These are phyloP conservation scores for Stachybotrys echinatus DNA, from an alignment of 2,329 filamentous ascomycete species.

Conservation along the genomic window DNA sequence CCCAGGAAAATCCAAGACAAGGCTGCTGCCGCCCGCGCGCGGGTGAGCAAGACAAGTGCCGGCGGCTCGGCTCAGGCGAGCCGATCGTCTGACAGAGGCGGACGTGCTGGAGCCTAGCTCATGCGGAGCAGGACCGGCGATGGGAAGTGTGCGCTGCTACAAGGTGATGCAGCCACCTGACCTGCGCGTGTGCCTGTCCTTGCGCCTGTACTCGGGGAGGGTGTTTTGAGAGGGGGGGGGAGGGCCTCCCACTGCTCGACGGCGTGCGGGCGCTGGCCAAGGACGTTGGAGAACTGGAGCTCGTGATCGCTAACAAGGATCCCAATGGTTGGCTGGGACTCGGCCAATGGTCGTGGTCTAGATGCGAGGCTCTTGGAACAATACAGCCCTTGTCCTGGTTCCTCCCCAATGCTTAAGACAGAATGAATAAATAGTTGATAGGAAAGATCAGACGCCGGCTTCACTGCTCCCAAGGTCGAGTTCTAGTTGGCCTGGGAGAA, in stretches of 20 bases:
- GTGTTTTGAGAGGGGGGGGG: background rate
- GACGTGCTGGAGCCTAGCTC: slow-evolving; percentile 1
- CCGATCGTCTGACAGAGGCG: slow-evolving; percentile 23
- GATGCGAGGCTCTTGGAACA: no score
- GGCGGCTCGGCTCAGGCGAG: slow-evolving; percentile 15
- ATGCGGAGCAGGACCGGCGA: background rate
- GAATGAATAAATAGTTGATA: background rate
- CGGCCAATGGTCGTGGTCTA: no score
- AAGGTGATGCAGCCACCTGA: background rate
- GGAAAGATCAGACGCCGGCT: no score
- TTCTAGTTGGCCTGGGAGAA: no score
- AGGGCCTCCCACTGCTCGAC: no score
- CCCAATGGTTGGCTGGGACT: background rate
- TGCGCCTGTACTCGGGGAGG: background rate
- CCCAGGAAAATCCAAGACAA: background rate
- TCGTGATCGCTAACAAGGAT: slow-evolving; percentile 6
- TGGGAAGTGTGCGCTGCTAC: background rate
- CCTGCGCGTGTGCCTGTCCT: background rate
- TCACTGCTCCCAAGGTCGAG: no score
- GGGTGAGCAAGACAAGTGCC: background rate
- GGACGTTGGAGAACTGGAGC: slow-evolving; percentile 3
- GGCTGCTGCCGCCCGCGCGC: background rate
- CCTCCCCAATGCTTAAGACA: no score
- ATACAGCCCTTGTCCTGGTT: no score
- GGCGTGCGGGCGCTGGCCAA: background rate